Conservation (phyloP, 2,329 filamentous ascomycete species). For the Ceratocystis eucalypticola region DNA sequence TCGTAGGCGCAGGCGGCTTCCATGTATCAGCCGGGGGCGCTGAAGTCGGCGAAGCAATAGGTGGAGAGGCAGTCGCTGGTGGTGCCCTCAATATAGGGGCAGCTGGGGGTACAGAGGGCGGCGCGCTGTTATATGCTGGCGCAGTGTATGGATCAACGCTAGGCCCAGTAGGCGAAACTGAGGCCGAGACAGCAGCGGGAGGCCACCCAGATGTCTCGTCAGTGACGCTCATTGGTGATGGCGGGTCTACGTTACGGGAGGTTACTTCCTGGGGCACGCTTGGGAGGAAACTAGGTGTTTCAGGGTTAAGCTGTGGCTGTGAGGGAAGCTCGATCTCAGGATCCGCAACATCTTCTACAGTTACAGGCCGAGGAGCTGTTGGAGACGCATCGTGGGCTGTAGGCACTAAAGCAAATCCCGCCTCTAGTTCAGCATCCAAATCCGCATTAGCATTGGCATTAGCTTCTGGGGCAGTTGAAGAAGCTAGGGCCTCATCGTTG, state of each 20-base stretch:
- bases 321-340: constrained; percentile 17
- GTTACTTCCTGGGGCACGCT: constrained; percentile 13
- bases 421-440: constrained; percentile 23
- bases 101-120: constrained; percentile 14
- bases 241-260: constrained; percentile 19
- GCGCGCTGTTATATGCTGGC: neutral
- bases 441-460: constrained; percentile 19
- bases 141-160: neutral
- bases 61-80: constrained; percentile 20
- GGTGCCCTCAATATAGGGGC: constrained; percentile 20
- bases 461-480: neutral
- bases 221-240: constrained; percentile 26
- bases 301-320: neutral
- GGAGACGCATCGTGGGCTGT: constrained; percentile 18
- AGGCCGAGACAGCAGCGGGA: constrained; percentile 9
- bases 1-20: neutral
- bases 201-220: constrained; percentile 12
- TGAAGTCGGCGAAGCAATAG: neutral
- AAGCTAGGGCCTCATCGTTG: constrained; percentile 12
- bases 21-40: neutral
- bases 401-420: constrained; percentile 22
- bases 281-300: neutral
- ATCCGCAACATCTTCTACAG: constrained; percentile 10
- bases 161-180: constrained; percentile 11
- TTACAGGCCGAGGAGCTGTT: constrained; percentile 8